Evolutionary conservation across 148 eudicot genomes (phyloP).

Genomic region (Spergularia marina): DNA sequence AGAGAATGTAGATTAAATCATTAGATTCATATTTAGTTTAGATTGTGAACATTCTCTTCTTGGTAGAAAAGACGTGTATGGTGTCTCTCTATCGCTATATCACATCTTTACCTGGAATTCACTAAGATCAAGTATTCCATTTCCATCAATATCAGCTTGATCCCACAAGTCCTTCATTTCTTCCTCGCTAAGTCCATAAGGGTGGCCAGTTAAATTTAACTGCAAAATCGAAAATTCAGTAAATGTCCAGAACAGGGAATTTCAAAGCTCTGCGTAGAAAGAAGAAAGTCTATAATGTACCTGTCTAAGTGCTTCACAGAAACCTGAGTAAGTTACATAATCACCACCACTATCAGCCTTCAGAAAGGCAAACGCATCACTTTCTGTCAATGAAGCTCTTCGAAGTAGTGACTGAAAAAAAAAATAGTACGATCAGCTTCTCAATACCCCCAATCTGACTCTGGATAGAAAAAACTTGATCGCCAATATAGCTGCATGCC

Average conservation of each 20-base stretch:
- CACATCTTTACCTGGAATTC: constrained; percentile 67
- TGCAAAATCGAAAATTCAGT: constrained; percentile 32
- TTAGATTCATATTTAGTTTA: background rate
- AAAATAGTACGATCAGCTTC: background rate
- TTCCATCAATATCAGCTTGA: constrained; percentile 89
- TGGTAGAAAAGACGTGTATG: background rate
- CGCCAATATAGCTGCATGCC: background rate
- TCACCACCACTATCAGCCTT: constrained; percentile 70
- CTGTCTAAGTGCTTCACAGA: constrained; percentile 78
- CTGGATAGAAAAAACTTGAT: background rate
- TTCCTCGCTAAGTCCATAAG: constrained; percentile 66
- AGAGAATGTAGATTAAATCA: background rate
- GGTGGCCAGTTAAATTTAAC: constrained; percentile 76
- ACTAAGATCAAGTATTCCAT: constrained; percentile 72
- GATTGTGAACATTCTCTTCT: background rate
- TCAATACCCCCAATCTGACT: background rate
- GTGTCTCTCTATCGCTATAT: background rate
- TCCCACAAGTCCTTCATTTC: constrained; percentile 89
- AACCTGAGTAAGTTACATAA: constrained; percentile 64
- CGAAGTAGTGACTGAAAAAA: constrained; percentile 64
- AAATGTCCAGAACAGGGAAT: background rate
- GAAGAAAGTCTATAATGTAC: constrained; percentile 33
- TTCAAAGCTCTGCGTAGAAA: background rate
- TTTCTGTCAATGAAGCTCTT: constrained; percentile 74
- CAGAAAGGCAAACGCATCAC: constrained; percentile 73